Evolutionary conservation across 1,284 basidiomycete species (phyloP), one percentile per base, ranked within the genome.

Genomic region (Vanrija sp.): DNA sequence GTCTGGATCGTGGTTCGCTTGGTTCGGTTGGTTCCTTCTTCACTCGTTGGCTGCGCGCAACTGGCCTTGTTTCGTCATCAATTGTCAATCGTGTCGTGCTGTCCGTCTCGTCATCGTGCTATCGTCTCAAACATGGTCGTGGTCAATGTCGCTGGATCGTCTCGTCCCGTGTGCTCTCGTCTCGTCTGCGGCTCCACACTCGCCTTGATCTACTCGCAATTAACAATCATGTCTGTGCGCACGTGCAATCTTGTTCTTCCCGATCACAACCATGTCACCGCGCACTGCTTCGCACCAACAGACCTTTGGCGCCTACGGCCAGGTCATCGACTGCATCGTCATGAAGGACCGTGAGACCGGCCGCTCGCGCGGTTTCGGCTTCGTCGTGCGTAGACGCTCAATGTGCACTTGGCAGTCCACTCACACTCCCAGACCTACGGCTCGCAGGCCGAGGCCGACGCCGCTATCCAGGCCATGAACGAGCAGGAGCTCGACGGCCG

Each of bases 321-420:
- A 71, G 60, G 72, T 77, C 57, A 57, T 69, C 63, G 75, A 77
- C 70, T 88, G 87, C 69, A 90, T 92, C 78, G 92, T 96, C 80
- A 95, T 95, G 92, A 89, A 91, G 81, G 93, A 96, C 81, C 90
- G 92, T 73, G 92, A 95, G 75, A 95, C 93, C 63, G 89, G 91
- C 65, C 90, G 92, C 73, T 95, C 92, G 66, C 90, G 93, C 72
- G 91, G 93, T 74, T 97, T 97, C 77, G 93, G 93, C 62, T 96
- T 96, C 78, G 92, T 97, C 67, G 75, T 76, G 59, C 52, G 74
- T 76, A 54, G 57, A 5, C 7, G 52, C 25, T 58, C 7, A 7
- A 10, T 3, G 28, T 28, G 7, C 28, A 10, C 29, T 54, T 45
- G 43, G 43, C 48, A 21, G 6, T 21, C 18, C 29, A 12, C 15